Conservation (phyloP, 108 stramenopile species). For the Conticribra guillardii region DNA sequence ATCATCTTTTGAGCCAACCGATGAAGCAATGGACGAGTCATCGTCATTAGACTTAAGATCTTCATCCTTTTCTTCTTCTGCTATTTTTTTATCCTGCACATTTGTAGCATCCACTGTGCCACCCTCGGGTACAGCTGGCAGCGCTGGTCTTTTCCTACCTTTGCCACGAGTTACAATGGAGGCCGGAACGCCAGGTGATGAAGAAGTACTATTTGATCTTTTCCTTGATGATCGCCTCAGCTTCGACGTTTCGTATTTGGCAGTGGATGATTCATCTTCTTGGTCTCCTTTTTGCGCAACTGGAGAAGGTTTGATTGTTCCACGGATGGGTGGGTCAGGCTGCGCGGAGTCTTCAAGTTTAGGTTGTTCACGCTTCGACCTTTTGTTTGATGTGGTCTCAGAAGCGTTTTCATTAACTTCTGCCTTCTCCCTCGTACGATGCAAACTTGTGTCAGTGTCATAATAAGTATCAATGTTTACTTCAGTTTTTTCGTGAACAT, state of each 20-base stretch:
- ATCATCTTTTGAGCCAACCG: not conserved
- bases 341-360: too few relatives aligned
- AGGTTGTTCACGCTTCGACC: too few relatives aligned
- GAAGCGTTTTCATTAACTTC: too few relatives aligned
- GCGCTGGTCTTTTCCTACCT: conserved; percentile 1
- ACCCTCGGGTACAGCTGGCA: conserved; percentile 37
- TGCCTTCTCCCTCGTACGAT: too few relatives aligned
- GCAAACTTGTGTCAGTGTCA: too few relatives aligned
- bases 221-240: conserved; percentile 8
- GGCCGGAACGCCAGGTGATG: conserved; percentile 25
- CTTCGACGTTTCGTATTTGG: conserved; percentile 13
- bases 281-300: not conserved
- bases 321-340: too few relatives aligned
- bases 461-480: too few relatives aligned
- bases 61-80: not conserved
- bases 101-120: conserved; percentile 4
- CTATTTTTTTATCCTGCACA: not conserved
- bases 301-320: not conserved
- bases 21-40: not conserved
- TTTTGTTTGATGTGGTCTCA: too few relatives aligned
- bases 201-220: conserved; percentile 3
- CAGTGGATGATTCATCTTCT: conserved; percentile 10
- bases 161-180: conserved; percentile 20
- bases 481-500: too few relatives aligned
- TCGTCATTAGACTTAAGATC: not conserved